Evolutionary conservation across 805 yeast genomes (phyloP).

Genomic region (Lipomyces orientalis): DNA sequence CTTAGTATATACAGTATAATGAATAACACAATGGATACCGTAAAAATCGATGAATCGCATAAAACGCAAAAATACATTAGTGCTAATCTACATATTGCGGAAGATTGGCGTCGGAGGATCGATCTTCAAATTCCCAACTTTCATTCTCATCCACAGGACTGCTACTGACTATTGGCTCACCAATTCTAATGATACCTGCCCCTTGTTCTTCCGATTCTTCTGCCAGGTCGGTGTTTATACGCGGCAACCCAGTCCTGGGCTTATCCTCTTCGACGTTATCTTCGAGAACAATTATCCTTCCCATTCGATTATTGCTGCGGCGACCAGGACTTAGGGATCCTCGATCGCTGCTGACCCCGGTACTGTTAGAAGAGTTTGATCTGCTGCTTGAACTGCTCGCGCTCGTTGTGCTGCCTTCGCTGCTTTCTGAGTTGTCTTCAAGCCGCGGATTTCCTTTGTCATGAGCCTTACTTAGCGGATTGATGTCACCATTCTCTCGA

Average conservation of each 20-base stretch:
- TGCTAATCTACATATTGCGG: slow-evolving; percentile 1
- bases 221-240: background rate
- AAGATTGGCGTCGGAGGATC: slow-evolving; percentile 7
- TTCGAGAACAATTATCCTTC: slow-evolving; percentile 15
- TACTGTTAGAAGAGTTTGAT: background rate
- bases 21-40: background rate
- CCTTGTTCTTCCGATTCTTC: background rate
- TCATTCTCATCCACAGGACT: slow-evolving; percentile 25
- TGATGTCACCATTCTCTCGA: background rate
- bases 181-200: slow-evolving; percentile 2
- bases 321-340: slow-evolving; percentile 1
- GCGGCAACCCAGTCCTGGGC: background rate
- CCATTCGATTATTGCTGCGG: slow-evolving; percentile 2
- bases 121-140: slow-evolving; percentile 30
- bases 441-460: background rate
- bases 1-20: background rate
- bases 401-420: background rate
- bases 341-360: background rate
- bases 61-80: background rate
- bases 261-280: background rate
- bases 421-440: background rate
- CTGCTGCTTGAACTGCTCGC: slow-evolving; percentile 6
- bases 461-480: background rate
- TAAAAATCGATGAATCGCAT: background rate
- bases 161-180: slow-evolving; percentile 20